Evolutionary conservation across 164 flowering plant species (phyloP), one percentile per base, ranked within the genome.

Genomic region (Sedum album): DNA sequence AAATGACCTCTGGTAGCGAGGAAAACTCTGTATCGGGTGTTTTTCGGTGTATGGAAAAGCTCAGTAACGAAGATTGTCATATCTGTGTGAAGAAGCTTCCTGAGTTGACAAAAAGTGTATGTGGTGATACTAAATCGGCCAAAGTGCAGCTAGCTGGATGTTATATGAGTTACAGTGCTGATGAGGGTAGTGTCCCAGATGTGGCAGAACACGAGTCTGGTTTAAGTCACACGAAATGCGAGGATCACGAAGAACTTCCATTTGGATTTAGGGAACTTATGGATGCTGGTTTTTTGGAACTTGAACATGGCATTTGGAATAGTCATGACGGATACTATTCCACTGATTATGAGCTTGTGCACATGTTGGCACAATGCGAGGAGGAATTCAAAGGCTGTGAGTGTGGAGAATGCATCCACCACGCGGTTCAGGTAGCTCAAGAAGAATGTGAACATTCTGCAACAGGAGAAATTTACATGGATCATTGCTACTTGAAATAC

Each of bases 371-470:
- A 8, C 82, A 81, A 68, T 84, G 88, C 57, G 79, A 73, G 25
- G 86, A 70, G 46, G 85, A 68, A 33, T 67, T 81, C 25, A 70
- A 62, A 17, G 69, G 15, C 0, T 77, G 86, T 46, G 81, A 79
- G 4, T 84, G 88, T 57, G 79, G 77, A 4, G 81, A 76, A 41
- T 84, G 88, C 57, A 69, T 80, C 31, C 70, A 57, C 28, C 64
- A 13, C 30, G 84, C 84, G 1, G 72, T 72, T 65, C 63, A 72
- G 55, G 68, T 77, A 41, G 79, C 73, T n/a, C 33, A 73, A 21
- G 76, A 76, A 20, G 78, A 79, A 31, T 81, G 86, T 28, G 65
- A 66, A 0, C 35, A 36, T 36, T 36, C 39, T 8, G 39, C 39
- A 8, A 4, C 39, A 1, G 84, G 79, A 4, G 73, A 79, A 65